Evolutionary conservation across 176 grass and related monocot genomes (phyloP).

Genomic region (Zea luxurians): DNA sequence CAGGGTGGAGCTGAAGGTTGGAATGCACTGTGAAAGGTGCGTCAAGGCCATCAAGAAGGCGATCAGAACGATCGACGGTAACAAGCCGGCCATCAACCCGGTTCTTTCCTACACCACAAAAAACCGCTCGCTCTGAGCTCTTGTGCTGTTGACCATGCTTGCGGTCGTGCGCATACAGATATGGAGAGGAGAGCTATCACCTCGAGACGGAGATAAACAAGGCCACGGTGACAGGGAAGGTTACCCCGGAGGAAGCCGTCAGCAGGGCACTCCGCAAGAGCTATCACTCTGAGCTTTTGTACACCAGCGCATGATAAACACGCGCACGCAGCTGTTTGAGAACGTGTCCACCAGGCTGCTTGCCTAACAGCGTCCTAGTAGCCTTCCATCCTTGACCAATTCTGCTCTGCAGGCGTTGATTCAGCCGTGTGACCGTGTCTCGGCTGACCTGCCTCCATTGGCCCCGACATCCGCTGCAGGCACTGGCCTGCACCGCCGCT

Average conservation of each 20-base stretch:
- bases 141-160: neutral
- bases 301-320: neutral
- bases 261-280: slow-evolving; percentile 66
- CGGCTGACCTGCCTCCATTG: slow-evolving; percentile 5
- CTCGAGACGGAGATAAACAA: slow-evolving; percentile 80
- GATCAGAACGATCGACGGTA: slow-evolving; percentile 88
- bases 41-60: slow-evolving; percentile 96
- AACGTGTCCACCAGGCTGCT: slow-evolving; percentile 23
- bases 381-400: slow-evolving; percentile 1
- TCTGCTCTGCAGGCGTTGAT: slow-evolving; percentile 4
- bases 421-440: neutral
- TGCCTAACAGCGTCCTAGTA: too few species aligned
- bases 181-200: slow-evolving; percentile 92
- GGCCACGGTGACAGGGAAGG: slow-evolving; percentile 83
- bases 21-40: slow-evolving; percentile 93
- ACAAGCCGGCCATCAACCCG: neutral
- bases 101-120: neutral
- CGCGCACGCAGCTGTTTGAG: neutral
- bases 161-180: slow-evolving; percentile 45
- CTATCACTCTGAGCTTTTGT: too few species aligned
- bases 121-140: neutral
- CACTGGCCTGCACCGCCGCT: neutral
- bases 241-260: slow-evolving; percentile 77
- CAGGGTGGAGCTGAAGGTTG: slow-evolving; percentile 92
- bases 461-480: neutral